Evolutionary conservation across 352 stramenopile genomes (phyloP), one percentile per base, ranked within the genome.

Genomic region (Salisapilia sapeloensis): DNA sequence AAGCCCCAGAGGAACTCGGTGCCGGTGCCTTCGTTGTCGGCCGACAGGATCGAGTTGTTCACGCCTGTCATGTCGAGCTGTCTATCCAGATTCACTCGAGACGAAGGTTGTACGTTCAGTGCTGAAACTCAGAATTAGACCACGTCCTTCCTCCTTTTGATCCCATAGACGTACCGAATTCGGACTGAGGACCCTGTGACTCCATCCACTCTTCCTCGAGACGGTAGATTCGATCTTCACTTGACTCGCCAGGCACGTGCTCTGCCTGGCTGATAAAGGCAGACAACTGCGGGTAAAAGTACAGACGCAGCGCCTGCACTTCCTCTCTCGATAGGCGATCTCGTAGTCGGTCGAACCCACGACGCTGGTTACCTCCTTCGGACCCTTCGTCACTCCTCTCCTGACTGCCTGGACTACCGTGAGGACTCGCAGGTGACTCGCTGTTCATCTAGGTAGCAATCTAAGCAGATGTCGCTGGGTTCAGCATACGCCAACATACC

Each of bases 141-240:
- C n/a, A n/a, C n/a, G n/a, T n/a, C n/a, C n/a, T n/a, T n/a, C n/a
- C n/a, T n/a, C n/a, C n/a, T n/a, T n/a, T n/a, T n/a, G n/a, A n/a
- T n/a, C n/a, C n/a, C n/a, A n/a, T n/a, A n/a, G 6, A 45, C 61
- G 23, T 58, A 90, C 75, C 74, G 40, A 90, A 90, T 48, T 90
- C 75, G 1, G 75, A 90, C 31, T 90, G 67, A 3, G 75, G 75
- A n/a, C 75, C 75, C 29, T 90, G 75, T 8, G 69, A 52, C 25
- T 74, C 70, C 71, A 90, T 90, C 75, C 75, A 90, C 53, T 90
- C 71, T 35, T 90, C 75, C 48, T 90, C 75, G 8, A 90, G 40
- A 16, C 75, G 65, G 35, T 87, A 90, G 67, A 90, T 90, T 48
- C 71, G 71, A 46, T 90, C 71, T 40, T 90, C 75, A 33, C 66